Conservation (phyloP, 352 stramenopile species). For the Pythium coloratum region DNA sequence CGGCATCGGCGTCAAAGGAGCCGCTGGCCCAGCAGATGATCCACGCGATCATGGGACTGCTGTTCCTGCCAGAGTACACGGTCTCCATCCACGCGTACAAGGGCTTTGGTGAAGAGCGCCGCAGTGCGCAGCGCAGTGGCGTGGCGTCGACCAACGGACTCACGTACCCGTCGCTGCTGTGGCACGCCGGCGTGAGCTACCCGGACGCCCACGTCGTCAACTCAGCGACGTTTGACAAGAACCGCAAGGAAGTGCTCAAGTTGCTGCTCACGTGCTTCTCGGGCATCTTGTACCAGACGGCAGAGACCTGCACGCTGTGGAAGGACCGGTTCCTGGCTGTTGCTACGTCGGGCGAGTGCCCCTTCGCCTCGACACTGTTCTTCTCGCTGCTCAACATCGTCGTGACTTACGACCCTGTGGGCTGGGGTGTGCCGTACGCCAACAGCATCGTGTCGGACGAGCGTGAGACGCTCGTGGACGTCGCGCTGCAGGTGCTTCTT, state of each 20-base stretch:
- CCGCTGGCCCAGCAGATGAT: constrained; percentile 76
- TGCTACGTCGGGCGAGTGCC: constrained; percentile 87
- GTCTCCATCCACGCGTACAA: constrained; percentile 86
- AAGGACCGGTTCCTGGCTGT: constrained; percentile 91
- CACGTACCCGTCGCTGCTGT: constrained; percentile 79
- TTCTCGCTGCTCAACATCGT: constrained; percentile 97
- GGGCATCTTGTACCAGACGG: constrained; percentile 95
- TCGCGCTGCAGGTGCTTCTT: constrained; percentile 92
- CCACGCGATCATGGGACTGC: constrained; percentile 82
- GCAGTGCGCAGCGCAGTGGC: constrained; percentile 57
- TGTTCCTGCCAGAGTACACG: constrained; percentile 87
- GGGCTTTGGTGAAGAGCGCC: constrained; percentile 71
- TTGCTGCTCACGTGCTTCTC: constrained; percentile 94
- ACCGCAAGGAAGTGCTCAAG: constrained; percentile 95
- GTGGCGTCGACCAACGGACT: constrained; percentile 33
- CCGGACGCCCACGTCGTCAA: constrained; percentile 74
- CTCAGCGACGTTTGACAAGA: constrained; percentile 87
- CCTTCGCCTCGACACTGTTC: constrained; percentile 94
- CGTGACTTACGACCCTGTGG: constrained; percentile 92
- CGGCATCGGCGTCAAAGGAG: constrained; percentile 19
- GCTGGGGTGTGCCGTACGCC: constrained; percentile 88
- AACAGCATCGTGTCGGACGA: constrained; percentile 89
- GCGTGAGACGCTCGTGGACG: constrained; percentile 89
- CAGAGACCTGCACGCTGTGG: constrained; percentile 91
- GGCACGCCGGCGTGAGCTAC: constrained; percentile 79